Percentiles rank a stretch among this genome's conserved stretches.
These are phyloP conservation scores for Neophaeococcomyces aloes DNA, from an alignment of 2,329 filamentous ascomycete species.

Conservation along the genomic window DNA sequence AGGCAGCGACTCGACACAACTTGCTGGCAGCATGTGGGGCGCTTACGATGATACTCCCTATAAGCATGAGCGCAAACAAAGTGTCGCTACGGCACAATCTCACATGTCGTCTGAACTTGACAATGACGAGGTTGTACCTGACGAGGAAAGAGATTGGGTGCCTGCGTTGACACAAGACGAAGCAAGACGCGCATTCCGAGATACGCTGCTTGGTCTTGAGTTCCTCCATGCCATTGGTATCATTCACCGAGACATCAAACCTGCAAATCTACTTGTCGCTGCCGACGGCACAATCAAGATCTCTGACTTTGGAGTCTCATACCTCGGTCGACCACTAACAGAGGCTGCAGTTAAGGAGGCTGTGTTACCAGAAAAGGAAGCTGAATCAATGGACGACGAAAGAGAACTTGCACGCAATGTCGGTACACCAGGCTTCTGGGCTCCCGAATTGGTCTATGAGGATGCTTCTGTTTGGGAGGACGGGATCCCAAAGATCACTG, in stretches of 20 bases:
- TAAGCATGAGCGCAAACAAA: slow-evolving; percentile 60
- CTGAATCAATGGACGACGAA: slow-evolving; percentile 79
- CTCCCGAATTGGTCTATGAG: slow-evolving; percentile 88
- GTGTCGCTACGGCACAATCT: slow-evolving; percentile 57
- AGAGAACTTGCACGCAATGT: slow-evolving; percentile 97
- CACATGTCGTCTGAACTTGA: slow-evolving; percentile 37
- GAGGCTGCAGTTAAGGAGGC: slow-evolving; percentile 55
- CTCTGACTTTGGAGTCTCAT: slow-evolving; percentile 96
- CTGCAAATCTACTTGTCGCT: slow-evolving; percentile 87
- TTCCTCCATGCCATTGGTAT: slow-evolving; percentile 94
- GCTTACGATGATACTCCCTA: slow-evolving; percentile 45
- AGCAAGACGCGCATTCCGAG: slow-evolving; percentile 74
- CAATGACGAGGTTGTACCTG: slow-evolving; percentile 32
- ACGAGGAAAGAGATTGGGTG: slow-evolving; percentile 85
- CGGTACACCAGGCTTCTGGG: slow-evolving; percentile 94
- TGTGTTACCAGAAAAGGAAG: slow-evolving; percentile 69
- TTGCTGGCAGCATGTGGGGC: slow-evolving; percentile 71
- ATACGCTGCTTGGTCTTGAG: slow-evolving; percentile 85
- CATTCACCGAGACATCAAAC: slow-evolving; percentile 98
- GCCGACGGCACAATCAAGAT: slow-evolving; percentile 84
- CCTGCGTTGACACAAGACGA: slow-evolving; percentile 82
- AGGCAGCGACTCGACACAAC: slow-evolving; percentile 29
- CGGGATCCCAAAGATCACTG: slow-evolving; percentile 65
- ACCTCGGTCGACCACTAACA: slow-evolving; percentile 77
- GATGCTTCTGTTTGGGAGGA: slow-evolving; percentile 45